Base-by-base conservation (phyloP, 2,329 filamentous ascomycete species). In the Botrytis byssoidea region DNA sequence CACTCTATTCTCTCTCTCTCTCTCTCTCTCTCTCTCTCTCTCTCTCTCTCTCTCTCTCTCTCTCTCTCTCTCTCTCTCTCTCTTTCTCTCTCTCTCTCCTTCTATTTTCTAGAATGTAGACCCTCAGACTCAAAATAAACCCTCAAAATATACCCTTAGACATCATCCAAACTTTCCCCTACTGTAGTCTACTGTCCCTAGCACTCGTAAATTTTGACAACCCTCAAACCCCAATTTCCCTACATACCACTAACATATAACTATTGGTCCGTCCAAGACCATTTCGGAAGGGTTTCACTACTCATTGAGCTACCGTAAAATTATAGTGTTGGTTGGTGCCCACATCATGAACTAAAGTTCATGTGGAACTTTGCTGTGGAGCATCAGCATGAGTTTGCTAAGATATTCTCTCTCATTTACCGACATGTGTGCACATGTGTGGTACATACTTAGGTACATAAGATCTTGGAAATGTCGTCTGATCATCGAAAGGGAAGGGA, bases 261-360 rank as follows among this genome's bases (percentile, higher is more conserved):
- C 60, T 63, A 63, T 63, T 63, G 60, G 60, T 63, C 60, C 35
- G 25, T 42, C 60, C 60, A 63, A 63, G 60, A 63, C 60, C 25
- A n/a, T 63, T 63, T 40, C 20, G 51, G 51, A 63, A 63, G 37
- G 37, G 60, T 63, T 63, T 63, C 60, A 63, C 35, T 57, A 57
- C 51, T 57, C 51, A 18, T 57, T 57, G 51, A 57, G 51, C 51
- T 8, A 29, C 51, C n/a, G 51, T 57, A 18, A 57, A 29, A 57
- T 55, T 55, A 55, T 57, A 57, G n/a, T 57, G 51, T 57, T 29
- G n/a, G n/a, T 57, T 32, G 51, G 51, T 57, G 51, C 51, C 51
- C 51, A 57, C 51, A 57, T 57, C 14, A 18, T 32, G 0, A 18
- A 57, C 51, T 57, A 29, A 29, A 14, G 5, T 32, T 29, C n/a